Base-by-base conservation (phyloP, 306 rosid species). In the Vicia villosa region DNA sequence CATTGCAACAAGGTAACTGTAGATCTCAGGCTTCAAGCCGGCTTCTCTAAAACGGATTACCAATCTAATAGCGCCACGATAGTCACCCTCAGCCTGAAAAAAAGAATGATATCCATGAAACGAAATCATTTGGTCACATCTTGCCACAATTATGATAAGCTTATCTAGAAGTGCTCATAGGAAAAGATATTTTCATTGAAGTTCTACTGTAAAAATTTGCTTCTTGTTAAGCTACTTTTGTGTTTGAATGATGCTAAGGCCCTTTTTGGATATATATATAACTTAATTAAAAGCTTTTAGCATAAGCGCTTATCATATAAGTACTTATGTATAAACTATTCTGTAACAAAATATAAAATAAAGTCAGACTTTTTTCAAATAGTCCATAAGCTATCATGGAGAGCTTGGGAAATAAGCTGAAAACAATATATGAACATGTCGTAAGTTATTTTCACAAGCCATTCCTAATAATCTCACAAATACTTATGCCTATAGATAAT, bases 1-100 rank as follows among this genome's bases (percentile, higher is more conserved):
- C 99, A 94, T 88, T 38, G 97, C 99, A 59, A 88, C 80, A 52
- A 94, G 96, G 74, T 88, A 91, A 81, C 97, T 87, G 77, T 94
- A 91, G 19, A 84, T 83, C 88, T 94, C 99, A 36, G 99, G 96
- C 83, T 77, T 87, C 84, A 94, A 63, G 51, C 99, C 92, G 59
- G 97, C 88, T 80, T 88, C 96, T 81, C 92, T 88, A 16, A 87
- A 74, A 5, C 78, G 86, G 61, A 88, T 82, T 63, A 94, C 96
- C 84, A 87, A 77, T 76, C 82, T 88, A 78, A 86, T 86, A 22
- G 99, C 91, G 4, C 84, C 84, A 75, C 66, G 75, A 36, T 87
- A 94, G 72, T 90, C 84, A 32, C 96, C 97, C 30, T 86, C 96
- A 79, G 77, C 83, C 99, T 94, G 80, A 41, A 43, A 47, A 72